Conservation (phyloP, 331 rosid genomes). For the Spiraea crenata region DNA sequence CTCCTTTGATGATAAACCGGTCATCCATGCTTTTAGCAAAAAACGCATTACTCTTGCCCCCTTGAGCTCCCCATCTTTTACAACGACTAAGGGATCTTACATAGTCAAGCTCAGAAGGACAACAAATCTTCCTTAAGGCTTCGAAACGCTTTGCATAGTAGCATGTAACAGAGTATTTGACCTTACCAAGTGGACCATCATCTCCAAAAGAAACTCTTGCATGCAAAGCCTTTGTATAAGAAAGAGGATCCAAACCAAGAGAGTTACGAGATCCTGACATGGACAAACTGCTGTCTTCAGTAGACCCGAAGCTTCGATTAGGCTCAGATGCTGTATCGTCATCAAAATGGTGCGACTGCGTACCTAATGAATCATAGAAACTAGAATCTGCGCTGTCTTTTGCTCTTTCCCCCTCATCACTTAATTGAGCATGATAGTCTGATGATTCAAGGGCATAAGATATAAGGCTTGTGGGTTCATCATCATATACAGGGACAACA, state of each 20-base stretch:
- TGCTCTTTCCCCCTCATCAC: conserved; percentile 55
- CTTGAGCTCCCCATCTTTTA: conserved; percentile 98
- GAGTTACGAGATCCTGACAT: conserved; percentile 68
- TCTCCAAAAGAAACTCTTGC: conserved; percentile 80
- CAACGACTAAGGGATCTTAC: conserved; percentile 91
- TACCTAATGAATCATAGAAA: conserved; percentile 50
- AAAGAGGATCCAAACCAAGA: conserved; percentile 53
- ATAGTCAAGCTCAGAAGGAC: conserved; percentile 83
- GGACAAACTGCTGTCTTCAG: conserved; percentile 56
- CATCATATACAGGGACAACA: conserved; percentile 82
- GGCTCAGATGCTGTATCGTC: conserved; percentile 61
- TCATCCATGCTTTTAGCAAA: conserved; percentile 96
- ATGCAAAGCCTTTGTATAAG: conserved; percentile 65
- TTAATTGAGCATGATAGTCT: conserved; percentile 53
- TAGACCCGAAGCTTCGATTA: conserved; percentile 51
- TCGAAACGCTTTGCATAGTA: conserved; percentile 84
- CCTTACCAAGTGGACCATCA: conserved; percentile 75
- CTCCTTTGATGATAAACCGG: conserved; percentile 85
- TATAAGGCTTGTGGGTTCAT: conserved; percentile 92
- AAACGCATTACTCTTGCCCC: conserved; percentile 96
- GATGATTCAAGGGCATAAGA: conserved; percentile 69
- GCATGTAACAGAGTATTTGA: conserved; percentile 70
- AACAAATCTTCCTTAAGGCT: conserved; percentile 83
- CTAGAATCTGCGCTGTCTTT: conserved; percentile 48
- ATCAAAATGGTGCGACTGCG: conserved; percentile 47